Percentiles rank a stretch among this genome's conserved stretches.
Conservation (phyloP, 2,329 filamentous ascomycete species). For the Chalaropsis ovoidea region DNA sequence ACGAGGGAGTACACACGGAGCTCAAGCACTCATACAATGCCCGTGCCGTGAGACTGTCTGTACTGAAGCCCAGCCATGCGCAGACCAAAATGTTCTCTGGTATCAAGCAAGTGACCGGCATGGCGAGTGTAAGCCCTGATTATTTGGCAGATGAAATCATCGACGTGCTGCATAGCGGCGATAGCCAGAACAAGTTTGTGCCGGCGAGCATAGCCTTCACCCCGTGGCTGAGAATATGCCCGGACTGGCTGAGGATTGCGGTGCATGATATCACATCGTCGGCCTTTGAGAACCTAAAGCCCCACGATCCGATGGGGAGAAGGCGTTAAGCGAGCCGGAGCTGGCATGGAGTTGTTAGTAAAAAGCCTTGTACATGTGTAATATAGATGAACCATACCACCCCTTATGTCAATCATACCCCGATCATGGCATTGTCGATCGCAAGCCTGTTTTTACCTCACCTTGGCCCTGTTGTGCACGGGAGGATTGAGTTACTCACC, state of each 20-base stretch:
- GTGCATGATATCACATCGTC: constrained; percentile 21
- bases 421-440: too few relatives aligned
- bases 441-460: too few relatives aligned
- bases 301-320: background rate
- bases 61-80: constrained; percentile 35
- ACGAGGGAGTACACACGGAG: constrained; percentile 47
- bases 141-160: constrained; percentile 17
- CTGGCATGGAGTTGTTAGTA: background rate
- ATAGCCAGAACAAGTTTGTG: constrained; percentile 25
- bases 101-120: constrained; percentile 24
- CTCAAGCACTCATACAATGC: constrained; percentile 44
- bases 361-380: background rate
- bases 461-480: too few relatives aligned
- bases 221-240: constrained; percentile 10
- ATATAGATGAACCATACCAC: background rate
- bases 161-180: constrained; percentile 2
- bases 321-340: background rate
- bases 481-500: too few relatives aligned
- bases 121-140: constrained; percentile 16
- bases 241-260: constrained; percentile 12
- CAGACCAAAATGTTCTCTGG: constrained; percentile 36
- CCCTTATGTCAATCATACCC: too few relatives aligned
- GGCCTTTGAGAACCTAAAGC: constrained; percentile 12
- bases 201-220: constrained; percentile 4
- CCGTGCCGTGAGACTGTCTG: constrained; percentile 38